phyloP scores from a whole-genome alignment of 768 basidiomycete species.

The Suillus variegatus region DNA sequence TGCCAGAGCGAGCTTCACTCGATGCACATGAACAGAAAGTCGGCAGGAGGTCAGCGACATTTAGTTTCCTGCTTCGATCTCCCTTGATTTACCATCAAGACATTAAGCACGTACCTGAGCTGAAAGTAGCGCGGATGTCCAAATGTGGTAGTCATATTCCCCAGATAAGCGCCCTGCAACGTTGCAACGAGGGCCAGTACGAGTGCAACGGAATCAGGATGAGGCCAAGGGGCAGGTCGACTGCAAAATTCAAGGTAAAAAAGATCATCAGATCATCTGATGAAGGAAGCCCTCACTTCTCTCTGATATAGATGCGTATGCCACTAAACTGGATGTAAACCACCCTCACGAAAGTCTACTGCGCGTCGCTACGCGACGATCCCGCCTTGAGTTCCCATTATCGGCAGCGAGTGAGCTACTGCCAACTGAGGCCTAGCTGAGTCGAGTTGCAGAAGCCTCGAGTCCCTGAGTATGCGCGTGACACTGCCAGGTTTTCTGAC shows the following conservation, averaged over 20 bases:
- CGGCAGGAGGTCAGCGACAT: background rate
- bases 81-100: background rate
- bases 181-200: background rate
- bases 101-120: background rate
- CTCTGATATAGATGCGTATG: too few relatives aligned
- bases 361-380: too few relatives aligned
- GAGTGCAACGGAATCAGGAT: background rate
- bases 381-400: background rate
- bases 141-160: background rate
- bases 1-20: background rate
- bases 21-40: background rate
- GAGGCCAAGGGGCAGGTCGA: too few relatives aligned
- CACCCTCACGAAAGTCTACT: too few relatives aligned
- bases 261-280: too few relatives aligned
- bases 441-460: background rate
- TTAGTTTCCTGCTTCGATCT: background rate
- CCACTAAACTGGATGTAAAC: too few relatives aligned
- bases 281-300: too few relatives aligned
- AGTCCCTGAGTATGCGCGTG: background rate
- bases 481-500: background rate
- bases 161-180: too few relatives aligned
- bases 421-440: background rate
- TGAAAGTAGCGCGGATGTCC: background rate
- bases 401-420: background rate
- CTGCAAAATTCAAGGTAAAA: too few relatives aligned